These are phyloP conservation scores for Arthonia radiata DNA, from an alignment of 495 filamentous ascomycete genomes.

Conservation along the genomic window DNA sequence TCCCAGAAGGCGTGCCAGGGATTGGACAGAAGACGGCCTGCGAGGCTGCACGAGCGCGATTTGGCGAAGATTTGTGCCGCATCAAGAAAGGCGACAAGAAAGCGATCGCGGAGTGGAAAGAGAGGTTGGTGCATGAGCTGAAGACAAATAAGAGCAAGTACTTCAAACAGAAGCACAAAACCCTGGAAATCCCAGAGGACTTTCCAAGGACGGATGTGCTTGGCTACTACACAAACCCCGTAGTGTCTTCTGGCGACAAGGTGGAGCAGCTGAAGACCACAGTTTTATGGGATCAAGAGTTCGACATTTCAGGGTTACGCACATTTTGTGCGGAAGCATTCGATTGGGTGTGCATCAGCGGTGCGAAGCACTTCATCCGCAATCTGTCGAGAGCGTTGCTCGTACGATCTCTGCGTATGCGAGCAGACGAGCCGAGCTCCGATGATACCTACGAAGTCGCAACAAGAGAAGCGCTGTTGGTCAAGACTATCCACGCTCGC, in stretches of 20 bases:
- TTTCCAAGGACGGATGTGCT: constrained; percentile 65
- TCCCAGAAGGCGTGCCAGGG: constrained; percentile 65
- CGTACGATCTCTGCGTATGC: constrained; percentile 30
- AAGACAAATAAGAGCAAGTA: constrained; percentile 62
- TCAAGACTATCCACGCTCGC: constrained; percentile 35
- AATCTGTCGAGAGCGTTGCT: constrained; percentile 59
- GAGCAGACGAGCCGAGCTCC: constrained; percentile 3
- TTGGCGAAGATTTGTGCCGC: constrained; percentile 51
- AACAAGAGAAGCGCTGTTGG: constrained; percentile 22
- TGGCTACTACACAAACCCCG: constrained; percentile 65
- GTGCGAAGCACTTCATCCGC: constrained; percentile 64
- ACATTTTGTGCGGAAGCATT: constrained; percentile 55
- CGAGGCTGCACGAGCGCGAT: constrained; percentile 73
- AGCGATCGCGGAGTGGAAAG: constrained; percentile 43
- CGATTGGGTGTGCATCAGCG: constrained; percentile 55
- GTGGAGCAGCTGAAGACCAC: constrained; percentile 29
- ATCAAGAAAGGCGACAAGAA: constrained; percentile 14
- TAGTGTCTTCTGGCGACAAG: constrained; percentile 38
- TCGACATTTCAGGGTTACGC: constrained; percentile 44
- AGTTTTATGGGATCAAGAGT: constrained; percentile 33
- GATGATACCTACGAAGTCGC: constrained; percentile 7
- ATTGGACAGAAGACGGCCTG: constrained; percentile 74
- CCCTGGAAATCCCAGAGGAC: constrained; percentile 46
- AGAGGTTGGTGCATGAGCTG: constrained; percentile 48
- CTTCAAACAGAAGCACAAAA: constrained; percentile 50